These are phyloP conservation scores for Murraya koenigii DNA, from an alignment of 345 rosid species.

Conservation along the genomic window DNA sequence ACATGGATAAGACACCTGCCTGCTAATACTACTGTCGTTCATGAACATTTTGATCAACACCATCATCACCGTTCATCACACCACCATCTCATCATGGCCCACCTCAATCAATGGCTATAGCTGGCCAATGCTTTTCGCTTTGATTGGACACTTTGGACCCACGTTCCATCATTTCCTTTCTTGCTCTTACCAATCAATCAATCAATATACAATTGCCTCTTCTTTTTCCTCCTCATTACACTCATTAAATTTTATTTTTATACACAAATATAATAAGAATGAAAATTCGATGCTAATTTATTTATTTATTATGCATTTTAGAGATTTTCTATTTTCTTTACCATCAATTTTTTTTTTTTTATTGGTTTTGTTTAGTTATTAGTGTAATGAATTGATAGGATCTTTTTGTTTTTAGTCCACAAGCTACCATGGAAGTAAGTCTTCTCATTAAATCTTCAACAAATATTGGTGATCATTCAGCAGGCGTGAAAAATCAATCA, in stretches of 20 bases:
- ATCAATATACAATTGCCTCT: neutral
- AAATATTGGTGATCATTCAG: neutral
- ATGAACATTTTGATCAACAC: neutral
- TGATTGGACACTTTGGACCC: slow-evolving; percentile 5
- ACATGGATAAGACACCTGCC: slow-evolving; percentile 17
- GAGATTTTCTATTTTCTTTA: no score
- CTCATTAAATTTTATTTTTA: no score
- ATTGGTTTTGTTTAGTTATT: neutral
- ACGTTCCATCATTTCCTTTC: slow-evolving; percentile 8
- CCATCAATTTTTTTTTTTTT: neutral
- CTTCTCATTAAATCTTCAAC: neutral
- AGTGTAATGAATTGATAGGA: no score
- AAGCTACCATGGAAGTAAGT: neutral
- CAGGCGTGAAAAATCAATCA: neutral
- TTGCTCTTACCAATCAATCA: slow-evolving; percentile 2
- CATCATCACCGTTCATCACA: slow-evolving; percentile 4
- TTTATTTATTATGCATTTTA: no score
- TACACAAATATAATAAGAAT: no score
- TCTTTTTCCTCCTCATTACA: neutral
- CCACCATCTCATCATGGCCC: neutral
- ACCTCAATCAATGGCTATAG: neutral
- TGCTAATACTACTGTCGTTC: neutral
- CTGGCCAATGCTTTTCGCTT: neutral
- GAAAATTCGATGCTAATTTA: no score
- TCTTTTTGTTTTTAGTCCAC: neutral